Evolutionary conservation across 331 rosid genomes (phyloP).

Genomic region (Pyrus hybrid): DNA sequence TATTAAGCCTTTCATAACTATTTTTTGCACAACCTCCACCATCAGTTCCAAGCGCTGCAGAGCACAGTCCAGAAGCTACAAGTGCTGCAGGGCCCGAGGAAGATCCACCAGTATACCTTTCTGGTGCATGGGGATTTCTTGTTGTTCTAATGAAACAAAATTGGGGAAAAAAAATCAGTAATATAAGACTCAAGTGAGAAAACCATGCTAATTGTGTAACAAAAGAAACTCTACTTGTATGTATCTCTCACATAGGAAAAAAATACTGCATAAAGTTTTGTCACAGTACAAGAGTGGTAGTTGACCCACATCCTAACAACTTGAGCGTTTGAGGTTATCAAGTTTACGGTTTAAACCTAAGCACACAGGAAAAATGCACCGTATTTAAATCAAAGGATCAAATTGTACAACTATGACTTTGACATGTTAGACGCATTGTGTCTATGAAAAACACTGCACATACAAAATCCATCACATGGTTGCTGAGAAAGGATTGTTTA

Average conservation of each 20-base stretch:
- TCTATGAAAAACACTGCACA: constrained; percentile 7
- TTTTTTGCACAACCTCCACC: constrained; percentile 78
- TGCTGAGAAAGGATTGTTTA: constrained; percentile 8
- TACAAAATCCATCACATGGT: constrained; percentile 3
- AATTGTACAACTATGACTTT: not conserved
- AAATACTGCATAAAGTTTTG: not conserved
- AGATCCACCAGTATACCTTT: constrained; percentile 95
- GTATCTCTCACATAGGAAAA: not conserved
- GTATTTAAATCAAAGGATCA: not conserved
- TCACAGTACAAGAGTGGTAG: not conserved
- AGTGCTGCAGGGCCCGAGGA: constrained; percentile 97
- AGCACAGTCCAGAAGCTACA: constrained; percentile 91
- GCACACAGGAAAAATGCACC: not conserved
- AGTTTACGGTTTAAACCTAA: not conserved
- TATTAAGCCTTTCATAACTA: constrained; percentile 4
- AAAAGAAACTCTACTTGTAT: not conserved
- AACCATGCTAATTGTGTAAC: constrained; percentile 13
- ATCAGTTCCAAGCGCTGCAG: constrained; percentile 95
- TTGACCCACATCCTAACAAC: not conserved
- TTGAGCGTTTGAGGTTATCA: not conserved
- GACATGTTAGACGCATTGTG: not conserved
- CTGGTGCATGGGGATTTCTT: constrained; percentile 93
- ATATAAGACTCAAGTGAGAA: not conserved
- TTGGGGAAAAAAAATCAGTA: constrained; percentile 5
- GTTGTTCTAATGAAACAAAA: constrained; percentile 57